Evolutionary conservation across 2,329 filamentous ascomycete species (phyloP).

Genomic region (Colletotrichum sp.): DNA sequence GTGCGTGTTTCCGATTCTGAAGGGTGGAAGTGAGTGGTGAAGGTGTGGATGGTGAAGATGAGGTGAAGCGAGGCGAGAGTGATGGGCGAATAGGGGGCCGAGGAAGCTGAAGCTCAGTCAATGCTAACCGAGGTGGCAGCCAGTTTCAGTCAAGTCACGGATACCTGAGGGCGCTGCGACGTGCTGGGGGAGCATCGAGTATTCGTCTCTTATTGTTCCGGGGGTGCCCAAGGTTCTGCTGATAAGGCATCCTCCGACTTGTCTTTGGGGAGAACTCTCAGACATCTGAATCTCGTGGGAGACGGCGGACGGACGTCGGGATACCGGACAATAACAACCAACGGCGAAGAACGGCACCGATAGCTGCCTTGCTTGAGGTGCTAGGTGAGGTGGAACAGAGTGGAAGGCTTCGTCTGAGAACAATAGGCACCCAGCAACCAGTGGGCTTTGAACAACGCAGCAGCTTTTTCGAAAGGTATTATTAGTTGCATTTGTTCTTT

Average conservation of each 20-base stretch:
- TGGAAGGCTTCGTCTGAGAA: neutral
- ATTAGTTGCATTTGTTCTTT: neutral
- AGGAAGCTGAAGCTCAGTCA: slow-evolving; percentile 7
- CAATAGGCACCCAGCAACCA: neutral
- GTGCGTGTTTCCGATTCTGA: slow-evolving; percentile 1
- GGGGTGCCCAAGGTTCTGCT: neutral
- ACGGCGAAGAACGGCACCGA: neutral
- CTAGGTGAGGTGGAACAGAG: neutral
- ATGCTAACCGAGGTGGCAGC: slow-evolving; percentile 1
- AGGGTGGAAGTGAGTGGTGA: neutral
- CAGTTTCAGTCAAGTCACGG: slow-evolving; percentile 9
- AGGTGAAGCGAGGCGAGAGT: slow-evolving; percentile 2
- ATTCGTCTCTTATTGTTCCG: neutral
- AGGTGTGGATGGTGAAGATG: neutral
- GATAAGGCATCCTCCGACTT: neutral
- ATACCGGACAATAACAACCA: neutral
- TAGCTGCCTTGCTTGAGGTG: neutral
- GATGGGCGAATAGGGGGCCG: neutral
- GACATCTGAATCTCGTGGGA: neutral
- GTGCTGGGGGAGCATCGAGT: neutral
- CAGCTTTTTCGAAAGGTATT: neutral
- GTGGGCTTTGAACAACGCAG: neutral
- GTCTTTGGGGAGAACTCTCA: neutral
- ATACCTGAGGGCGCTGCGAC: neutral
- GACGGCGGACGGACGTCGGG: neutral